Percentiles rank a stretch among this genome's conserved stretches.
phyloP scores from a whole-genome alignment of 2,329 filamentous ascomycete genomes.

The Fusarium temperatum region DNA sequence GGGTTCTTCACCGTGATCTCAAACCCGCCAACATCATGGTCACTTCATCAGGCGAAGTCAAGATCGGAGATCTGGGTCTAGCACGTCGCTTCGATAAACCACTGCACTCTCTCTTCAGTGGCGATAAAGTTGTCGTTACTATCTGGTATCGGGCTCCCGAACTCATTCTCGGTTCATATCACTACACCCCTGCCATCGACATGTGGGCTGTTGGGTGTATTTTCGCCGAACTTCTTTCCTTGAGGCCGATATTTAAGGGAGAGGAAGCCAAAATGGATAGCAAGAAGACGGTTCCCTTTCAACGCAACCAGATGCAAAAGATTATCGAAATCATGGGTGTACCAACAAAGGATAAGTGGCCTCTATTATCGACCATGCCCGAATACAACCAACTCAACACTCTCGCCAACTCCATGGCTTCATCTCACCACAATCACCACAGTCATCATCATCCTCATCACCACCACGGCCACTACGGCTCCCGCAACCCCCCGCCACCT shows the following conservation, averaged over 20 bases:
- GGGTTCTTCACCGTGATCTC: constrained; percentile 95
- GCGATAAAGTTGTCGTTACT: constrained; percentile 97
- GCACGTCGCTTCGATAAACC: constrained; percentile 95
- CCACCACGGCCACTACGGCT: constrained; percentile 51
- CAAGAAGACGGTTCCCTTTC: constrained; percentile 97
- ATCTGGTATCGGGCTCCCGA: constrained; percentile 99
- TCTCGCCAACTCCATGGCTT: constrained; percentile 59
- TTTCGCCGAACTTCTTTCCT: constrained; percentile 89
- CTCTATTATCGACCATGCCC: constrained; percentile 83
- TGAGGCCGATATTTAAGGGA: constrained; percentile 96
- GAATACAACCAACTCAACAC: constrained; percentile 79
- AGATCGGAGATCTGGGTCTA: constrained; percentile 93
- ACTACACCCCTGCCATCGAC: constrained; percentile 97
- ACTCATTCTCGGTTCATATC: constrained; percentile 87
- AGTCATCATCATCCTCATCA: constrained; percentile 57
- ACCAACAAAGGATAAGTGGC: constrained; percentile 89
- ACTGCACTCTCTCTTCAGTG: constrained; percentile 87
- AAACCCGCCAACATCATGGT: constrained; percentile 99
- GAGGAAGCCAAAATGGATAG: constrained; percentile 99
- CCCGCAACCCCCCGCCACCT: constrained; percentile 51
- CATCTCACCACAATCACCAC: constrained; percentile 53
- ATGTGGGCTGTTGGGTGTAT: constrained; percentile 99
- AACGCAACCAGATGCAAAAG: constrained; percentile 98
- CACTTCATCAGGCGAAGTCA: constrained; percentile 86
- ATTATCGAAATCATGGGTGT: constrained; percentile 97